phyloP scores from a whole-genome alignment of 257 asterid species.

The Primulina huaijiensis region DNA sequence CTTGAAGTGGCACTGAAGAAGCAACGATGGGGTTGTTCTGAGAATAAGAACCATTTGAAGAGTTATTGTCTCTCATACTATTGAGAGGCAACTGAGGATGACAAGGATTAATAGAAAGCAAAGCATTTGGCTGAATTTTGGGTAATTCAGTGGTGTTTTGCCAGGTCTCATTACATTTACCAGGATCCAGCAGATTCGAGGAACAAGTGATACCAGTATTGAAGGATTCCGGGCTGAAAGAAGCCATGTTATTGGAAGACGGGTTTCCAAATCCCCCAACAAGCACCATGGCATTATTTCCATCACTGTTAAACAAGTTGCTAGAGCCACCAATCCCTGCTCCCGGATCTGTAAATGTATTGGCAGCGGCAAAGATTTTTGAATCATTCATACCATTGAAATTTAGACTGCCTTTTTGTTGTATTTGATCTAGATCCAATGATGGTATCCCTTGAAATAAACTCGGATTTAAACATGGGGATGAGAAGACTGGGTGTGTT shows the following conservation, averaged over 20 bases:
- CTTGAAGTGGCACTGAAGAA: slow-evolving; percentile 47
- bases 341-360: slow-evolving; percentile 38
- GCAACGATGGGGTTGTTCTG: slow-evolving; percentile 42
- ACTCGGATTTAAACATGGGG: slow-evolving; percentile 39
- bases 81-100: slow-evolving; percentile 41
- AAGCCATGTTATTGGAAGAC: slow-evolving; percentile 36
- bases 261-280: slow-evolving; percentile 50
- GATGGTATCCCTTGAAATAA: slow-evolving; percentile 58
- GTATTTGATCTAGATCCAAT: slow-evolving; percentile 56
- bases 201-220: slow-evolving; percentile 36
- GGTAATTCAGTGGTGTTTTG: slow-evolving; percentile 42
- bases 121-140: slow-evolving; percentile 40
- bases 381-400: slow-evolving; percentile 44
- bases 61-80: slow-evolving; percentile 36
- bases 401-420: slow-evolving; percentile 33
- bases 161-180: slow-evolving; percentile 45
- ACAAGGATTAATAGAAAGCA: slow-evolving; percentile 44
- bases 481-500: slow-evolving; percentile 41
- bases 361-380: slow-evolving; percentile 36
- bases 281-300: slow-evolving; percentile 35
- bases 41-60: slow-evolving; percentile 35
- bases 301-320: slow-evolving; percentile 35
- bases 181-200: slow-evolving; percentile 49
- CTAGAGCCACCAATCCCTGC: slow-evolving; percentile 35
- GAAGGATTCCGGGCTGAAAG: slow-evolving; percentile 49